Evolutionary conservation across 2,329 filamentous ascomycete species (phyloP).

Genomic region (Catunica adiposa): DNA sequence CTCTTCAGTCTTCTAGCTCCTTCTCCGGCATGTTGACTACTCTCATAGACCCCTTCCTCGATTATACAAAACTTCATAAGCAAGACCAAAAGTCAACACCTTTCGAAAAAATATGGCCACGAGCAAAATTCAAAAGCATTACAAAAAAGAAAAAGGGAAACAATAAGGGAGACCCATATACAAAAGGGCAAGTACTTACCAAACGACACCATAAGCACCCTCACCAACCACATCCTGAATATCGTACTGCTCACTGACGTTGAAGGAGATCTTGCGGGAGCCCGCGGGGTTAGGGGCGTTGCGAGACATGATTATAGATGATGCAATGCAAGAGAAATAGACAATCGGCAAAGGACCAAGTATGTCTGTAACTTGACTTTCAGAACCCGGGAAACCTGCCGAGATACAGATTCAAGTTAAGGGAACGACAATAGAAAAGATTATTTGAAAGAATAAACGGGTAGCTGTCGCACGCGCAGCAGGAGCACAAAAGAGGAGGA

Average conservation of each 20-base stretch:
- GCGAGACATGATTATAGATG: conserved; percentile 33
- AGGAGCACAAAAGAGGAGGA: conserved; percentile 2
- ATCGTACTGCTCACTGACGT: conserved; percentile 98
- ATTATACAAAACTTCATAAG: background rate
- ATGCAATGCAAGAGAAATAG: conserved; percentile 3
- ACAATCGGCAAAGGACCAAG: too few species aligned
- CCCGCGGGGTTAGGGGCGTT: conserved; percentile 40
- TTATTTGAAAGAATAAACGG: too few species aligned
- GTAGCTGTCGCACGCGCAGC: too few species aligned
- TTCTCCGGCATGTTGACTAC: too few species aligned
- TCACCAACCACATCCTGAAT: conserved; percentile 99
- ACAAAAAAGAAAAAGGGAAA: background rate
- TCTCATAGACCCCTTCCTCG: background rate
- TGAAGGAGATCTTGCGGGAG: conserved; percentile 96
- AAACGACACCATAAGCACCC: conserved; percentile 95
- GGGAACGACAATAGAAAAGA: too few species aligned
- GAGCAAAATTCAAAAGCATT: background rate
- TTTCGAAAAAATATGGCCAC: background rate
- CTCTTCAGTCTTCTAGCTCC: background rate
- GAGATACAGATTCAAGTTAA: too few species aligned
- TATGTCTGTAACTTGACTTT: too few species aligned
- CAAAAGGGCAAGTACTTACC: conserved; percentile 41
- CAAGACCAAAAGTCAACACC: too few species aligned
- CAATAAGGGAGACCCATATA: too few species aligned
- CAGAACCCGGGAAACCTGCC: too few species aligned